Percentiles rank a stretch among this genome's conserved stretches.
Conservation (phyloP, 2,329 filamentous ascomycete species). For the Penicillium brasilianum region DNA sequence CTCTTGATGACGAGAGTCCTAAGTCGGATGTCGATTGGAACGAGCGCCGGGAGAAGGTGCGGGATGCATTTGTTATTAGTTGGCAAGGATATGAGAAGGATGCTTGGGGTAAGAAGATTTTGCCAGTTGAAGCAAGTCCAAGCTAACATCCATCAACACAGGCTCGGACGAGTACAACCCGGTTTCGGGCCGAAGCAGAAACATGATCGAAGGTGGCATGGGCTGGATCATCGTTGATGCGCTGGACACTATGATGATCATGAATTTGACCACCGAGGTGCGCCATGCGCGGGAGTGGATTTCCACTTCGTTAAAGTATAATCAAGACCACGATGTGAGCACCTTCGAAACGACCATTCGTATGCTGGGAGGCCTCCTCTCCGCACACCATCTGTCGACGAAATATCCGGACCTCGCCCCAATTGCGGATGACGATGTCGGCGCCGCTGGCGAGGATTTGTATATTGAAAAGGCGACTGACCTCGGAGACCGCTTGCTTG, state of each 20-base stretch:
- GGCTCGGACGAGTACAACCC: slow-evolving; percentile 80
- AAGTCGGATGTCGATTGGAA: slow-evolving; percentile 69
- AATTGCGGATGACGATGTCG: slow-evolving; percentile 71
- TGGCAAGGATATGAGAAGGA: slow-evolving; percentile 93
- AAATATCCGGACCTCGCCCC: slow-evolving; percentile 80
- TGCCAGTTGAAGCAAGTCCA: not conserved
- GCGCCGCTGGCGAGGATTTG: slow-evolving; percentile 79
- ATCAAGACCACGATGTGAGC: slow-evolving; percentile 93
- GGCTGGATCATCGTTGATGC: slow-evolving; percentile 99
- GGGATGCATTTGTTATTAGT: slow-evolving; percentile 86
- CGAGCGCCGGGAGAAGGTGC: slow-evolving; percentile 76
- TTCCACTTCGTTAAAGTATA: slow-evolving; percentile 76
- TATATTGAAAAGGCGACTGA: slow-evolving; percentile 97
- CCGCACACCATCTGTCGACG: slow-evolving; percentile 92
- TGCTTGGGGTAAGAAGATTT: slow-evolving; percentile 77
- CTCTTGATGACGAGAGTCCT: slow-evolving; percentile 51
- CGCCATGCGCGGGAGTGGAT: slow-evolving; percentile 89
- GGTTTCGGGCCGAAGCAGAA: slow-evolving; percentile 73
- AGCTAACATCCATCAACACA: slow-evolving; percentile 35
- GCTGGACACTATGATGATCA: slow-evolving; percentile 94
- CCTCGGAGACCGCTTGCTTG: slow-evolving; percentile 81
- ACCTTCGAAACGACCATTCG: slow-evolving; percentile 98
- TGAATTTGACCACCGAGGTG: slow-evolving; percentile 90
- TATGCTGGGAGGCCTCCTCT: slow-evolving; percentile 91
- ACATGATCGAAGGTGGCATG: slow-evolving; percentile 87